Base-by-base conservation (phyloP, 2,329 filamentous ascomycete genomes). In the Penicillium italicum region DNA sequence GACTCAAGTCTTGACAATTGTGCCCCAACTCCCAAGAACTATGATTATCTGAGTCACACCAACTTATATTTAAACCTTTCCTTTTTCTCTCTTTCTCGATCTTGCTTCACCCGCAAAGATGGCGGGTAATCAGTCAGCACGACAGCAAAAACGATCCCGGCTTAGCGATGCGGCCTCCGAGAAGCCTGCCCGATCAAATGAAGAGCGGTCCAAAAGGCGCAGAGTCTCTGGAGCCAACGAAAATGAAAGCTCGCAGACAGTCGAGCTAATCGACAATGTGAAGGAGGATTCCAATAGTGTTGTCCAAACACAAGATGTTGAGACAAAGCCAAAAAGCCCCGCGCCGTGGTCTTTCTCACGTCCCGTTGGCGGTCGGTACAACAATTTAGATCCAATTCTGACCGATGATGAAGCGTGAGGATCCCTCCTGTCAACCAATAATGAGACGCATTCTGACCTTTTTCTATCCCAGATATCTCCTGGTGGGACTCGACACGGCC, bases 401-500 rank as follows among this genome's bases (percentile, higher is more conserved):
- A 80, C 82, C 3, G 60, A 62, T n/a, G 81, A 86, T 68, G 81
- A 83, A 62, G 78, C 80, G 76, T 82, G 70, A 63, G 75, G 67
- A 22, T n/a, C 33, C 14, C 42, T 36, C 28, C 42, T 20, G 22
- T 40, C 16, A 20, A 40, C 7, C 46, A 11, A 26, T 31, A 20
- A 37, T 41, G 24, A 60, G 58, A 58, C 42, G 4, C 7, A 26
- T 37, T 48, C 46, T 59, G 34, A 63, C 46, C 8, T 26, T 22
- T 38, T 50, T 20, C 20, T 6, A 22, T 26, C 10, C 22, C 36
- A 91, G 90, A 69, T 82, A 87, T 73, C 71, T 97, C 37, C 85
- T 97, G 55, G 72, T 96, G 53, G 84, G 87, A 31, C 90, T 90
- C 66, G 83, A 86, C 57, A 86, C 84, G 28, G 87, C 87, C 10